Conservation (phyloP, 352 stramenopile species). For the Phytophthora macrochlamydospora region DNA sequence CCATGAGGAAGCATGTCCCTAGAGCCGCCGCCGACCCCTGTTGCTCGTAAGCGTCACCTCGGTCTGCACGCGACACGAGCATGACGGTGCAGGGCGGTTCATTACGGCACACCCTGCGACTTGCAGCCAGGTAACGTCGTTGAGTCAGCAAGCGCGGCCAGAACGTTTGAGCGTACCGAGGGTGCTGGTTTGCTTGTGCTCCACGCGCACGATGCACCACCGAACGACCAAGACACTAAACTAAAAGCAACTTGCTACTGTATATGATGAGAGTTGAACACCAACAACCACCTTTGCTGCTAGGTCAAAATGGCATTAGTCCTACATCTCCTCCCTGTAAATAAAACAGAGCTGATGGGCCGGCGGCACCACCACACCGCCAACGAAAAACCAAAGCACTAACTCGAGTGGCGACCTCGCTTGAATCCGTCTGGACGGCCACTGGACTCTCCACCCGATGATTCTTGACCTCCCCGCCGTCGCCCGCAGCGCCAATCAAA, state of each 20-base stretch:
- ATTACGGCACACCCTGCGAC: too few species aligned
- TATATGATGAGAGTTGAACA: constrained; percentile 28
- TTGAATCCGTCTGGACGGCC: constrained; percentile 25
- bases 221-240: constrained; percentile 1
- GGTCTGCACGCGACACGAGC: background rate
- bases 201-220: background rate
- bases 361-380: constrained; percentile 5
- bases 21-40: too few species aligned
- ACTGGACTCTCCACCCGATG: constrained; percentile 31
- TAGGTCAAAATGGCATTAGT: constrained; percentile 42
- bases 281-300: constrained; percentile 10
- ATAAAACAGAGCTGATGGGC: constrained; percentile 30
- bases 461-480: constrained; percentile 22
- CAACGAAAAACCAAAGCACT: constrained; percentile 35
- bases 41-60: background rate
- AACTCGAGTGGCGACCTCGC: constrained; percentile 11
- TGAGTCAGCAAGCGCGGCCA: too few species aligned
- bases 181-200: background rate
- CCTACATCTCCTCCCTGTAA: constrained; percentile 38
- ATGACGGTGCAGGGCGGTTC: background rate
- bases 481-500: constrained; percentile 33
- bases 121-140: too few species aligned
- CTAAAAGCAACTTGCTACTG: constrained; percentile 13
- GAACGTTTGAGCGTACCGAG: background rate
- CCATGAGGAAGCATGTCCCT: too few species aligned